These are phyloP conservation scores for Eucalyptus pauciflora DNA, from an alignment of 345 rosid genomes.

Conservation along the genomic window DNA sequence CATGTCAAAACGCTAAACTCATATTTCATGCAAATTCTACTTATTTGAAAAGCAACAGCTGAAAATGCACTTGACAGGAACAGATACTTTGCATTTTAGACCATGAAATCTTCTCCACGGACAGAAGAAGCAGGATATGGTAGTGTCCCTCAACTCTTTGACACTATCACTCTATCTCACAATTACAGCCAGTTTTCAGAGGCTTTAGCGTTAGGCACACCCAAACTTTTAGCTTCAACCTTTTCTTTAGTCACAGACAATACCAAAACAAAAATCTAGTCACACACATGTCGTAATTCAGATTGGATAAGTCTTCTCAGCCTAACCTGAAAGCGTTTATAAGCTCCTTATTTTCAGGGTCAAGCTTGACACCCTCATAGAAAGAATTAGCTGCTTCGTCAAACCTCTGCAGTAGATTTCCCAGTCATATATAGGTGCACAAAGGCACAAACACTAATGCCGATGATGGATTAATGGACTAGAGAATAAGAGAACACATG, in stretches of 20 bases:
- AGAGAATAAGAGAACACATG: neutral
- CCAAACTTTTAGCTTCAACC: neutral
- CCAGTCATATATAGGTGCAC: neutral
- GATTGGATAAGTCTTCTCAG: neutral
- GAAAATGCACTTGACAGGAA: neutral
- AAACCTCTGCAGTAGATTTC: conserved; percentile 36
- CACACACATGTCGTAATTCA: neutral
- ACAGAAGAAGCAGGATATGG: neutral
- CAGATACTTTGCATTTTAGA: neutral
- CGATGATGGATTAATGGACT: neutral
- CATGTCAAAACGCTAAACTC: neutral
- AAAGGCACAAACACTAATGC: neutral
- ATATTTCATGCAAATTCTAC: neutral
- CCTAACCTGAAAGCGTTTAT: conserved; percentile 60
- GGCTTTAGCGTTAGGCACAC: neutral
- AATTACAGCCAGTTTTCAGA: neutral
- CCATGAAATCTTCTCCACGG: neutral
- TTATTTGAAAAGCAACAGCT: neutral
- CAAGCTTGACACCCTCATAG: conserved; percentile 74
- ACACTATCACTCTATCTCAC: neutral
- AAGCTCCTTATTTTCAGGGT: conserved; percentile 79
- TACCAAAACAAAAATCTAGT: neutral
- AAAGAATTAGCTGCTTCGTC: conserved; percentile 94
- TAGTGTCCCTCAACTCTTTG: neutral
- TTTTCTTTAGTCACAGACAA: neutral